These are phyloP conservation scores for Aschersonia sp. DNA, from an alignment of 2,329 filamentous ascomycete species.

Conservation along the genomic window DNA sequence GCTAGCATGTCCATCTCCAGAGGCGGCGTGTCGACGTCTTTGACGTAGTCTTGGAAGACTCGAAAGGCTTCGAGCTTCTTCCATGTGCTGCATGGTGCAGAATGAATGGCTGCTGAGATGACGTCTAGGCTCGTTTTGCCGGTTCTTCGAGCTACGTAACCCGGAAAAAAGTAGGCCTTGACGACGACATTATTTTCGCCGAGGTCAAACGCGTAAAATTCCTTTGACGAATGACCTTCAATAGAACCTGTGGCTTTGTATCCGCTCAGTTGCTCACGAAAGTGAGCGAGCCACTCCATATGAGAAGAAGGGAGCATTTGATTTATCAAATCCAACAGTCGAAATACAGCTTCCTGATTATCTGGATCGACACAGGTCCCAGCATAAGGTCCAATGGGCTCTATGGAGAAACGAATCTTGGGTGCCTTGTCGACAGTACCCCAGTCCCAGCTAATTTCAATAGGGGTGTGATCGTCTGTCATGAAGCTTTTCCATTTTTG, in stretches of 20 bases:
- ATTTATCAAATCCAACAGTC: background rate
- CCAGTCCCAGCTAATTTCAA: slow-evolving; percentile 24
- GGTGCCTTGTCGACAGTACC: slow-evolving; percentile 7
- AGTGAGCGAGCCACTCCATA: background rate
- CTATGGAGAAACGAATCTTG: slow-evolving; percentile 16
- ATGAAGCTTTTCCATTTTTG: slow-evolving; percentile 21
- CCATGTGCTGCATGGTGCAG: background rate
- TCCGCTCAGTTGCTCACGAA: background rate
- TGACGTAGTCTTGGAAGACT: background rate
- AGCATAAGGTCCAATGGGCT: slow-evolving; percentile 15
- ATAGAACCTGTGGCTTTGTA: background rate
- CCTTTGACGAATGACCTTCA: background rate
- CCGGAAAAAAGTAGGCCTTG: background rate
- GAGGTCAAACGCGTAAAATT: slow-evolving; percentile 1
- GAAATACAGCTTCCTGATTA: background rate
- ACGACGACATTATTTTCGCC: background rate
- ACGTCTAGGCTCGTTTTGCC: slow-evolving; percentile 1
- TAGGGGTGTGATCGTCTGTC: slow-evolving; percentile 21
- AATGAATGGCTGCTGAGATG: background rate
- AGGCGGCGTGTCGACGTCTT: background rate
- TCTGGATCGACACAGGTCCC: slow-evolving; percentile 11
- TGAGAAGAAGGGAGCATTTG: background rate
- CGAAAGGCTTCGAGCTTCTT: background rate
- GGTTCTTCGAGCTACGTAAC: background rate
- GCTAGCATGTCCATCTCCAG: slow-evolving; percentile 15